A percentile compares a stretch with the other conserved stretches of the same genome.
Conservation (phyloP, 1,284 basidiomycete genomes). For the Trametes versicolor region DNA sequence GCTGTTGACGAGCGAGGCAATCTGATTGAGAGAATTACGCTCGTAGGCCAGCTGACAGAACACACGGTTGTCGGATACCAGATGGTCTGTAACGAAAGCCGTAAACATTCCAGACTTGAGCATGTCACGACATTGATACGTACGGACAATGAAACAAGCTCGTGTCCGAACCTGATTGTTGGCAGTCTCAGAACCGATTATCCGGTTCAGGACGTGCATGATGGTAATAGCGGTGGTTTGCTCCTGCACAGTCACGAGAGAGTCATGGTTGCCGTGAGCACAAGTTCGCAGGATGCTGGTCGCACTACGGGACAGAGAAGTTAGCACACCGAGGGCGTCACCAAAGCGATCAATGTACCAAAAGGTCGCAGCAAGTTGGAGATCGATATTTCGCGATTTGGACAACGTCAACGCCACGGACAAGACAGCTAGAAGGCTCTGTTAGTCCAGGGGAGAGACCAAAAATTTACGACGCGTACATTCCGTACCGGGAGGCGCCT, state of each 20-base stretch:
- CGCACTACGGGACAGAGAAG: constrained; percentile 49
- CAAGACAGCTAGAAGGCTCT: constrained; percentile 40
- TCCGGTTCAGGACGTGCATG: constrained; percentile 69
- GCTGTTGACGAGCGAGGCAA: constrained; percentile 58
- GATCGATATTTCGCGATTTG: constrained; percentile 63
- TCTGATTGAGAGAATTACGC: constrained; percentile 62
- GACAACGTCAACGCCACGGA: constrained; percentile 56
- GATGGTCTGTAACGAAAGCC: constrained; percentile 57
- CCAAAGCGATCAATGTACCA: constrained; percentile 55
- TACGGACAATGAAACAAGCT: constrained; percentile 80
- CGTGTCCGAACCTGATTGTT: constrained; percentile 56
- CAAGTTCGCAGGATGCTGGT: constrained; percentile 65
- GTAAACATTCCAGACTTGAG: not conserved
- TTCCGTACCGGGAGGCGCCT: constrained; percentile 49
- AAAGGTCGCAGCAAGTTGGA: constrained; percentile 73
- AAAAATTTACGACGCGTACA: constrained; percentile 38
- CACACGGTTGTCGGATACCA: constrained; percentile 75
- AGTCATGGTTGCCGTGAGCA: constrained; percentile 18
- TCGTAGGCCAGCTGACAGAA: constrained; percentile 74
- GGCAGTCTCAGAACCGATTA: constrained; percentile 57
- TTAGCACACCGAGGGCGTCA: not conserved
- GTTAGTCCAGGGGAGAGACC: not conserved
- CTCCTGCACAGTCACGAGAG: constrained; percentile 44
- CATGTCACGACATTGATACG: constrained; percentile 26
- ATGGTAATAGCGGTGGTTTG: constrained; percentile 61